Conservation (phyloP, 768 basidiomycete genomes). For the Hirschioporus abietinus region DNA sequence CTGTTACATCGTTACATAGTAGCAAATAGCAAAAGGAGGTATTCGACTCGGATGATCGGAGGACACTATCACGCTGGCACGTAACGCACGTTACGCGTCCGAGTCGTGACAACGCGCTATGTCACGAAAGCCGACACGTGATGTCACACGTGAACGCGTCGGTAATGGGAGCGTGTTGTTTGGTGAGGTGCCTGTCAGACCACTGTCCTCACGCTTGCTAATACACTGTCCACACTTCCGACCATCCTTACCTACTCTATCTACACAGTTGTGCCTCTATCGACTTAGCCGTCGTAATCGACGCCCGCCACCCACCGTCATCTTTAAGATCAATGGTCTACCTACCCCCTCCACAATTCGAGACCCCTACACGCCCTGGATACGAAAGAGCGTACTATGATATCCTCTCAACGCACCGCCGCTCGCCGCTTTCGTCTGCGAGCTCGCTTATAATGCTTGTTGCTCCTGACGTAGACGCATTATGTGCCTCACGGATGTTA, state of each 20-base stretch:
- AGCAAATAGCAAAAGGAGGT: no score
- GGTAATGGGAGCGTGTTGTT: neutral
- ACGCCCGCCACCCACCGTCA: neutral
- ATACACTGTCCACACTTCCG: neutral
- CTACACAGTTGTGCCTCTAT: no score
- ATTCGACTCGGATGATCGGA: no score
- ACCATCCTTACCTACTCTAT: neutral
- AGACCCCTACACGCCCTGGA: conserved; percentile 51
- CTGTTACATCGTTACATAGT: no score
- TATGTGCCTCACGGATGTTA: conserved; percentile 89
- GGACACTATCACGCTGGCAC: no score
- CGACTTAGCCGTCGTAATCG: neutral
- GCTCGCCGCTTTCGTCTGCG: conserved; percentile 70
- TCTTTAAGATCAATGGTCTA: conserved; percentile 44
- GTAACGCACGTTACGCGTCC: no score
- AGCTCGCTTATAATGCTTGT: conserved; percentile 83
- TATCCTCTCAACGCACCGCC: conserved; percentile 67
- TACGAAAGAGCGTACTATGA: conserved; percentile 69
- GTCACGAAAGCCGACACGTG: neutral
- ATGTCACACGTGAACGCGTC: neutral
- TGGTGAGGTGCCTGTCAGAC: neutral
- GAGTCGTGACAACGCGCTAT: neutral
- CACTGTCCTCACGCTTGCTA: neutral
- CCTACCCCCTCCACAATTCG: conserved; percentile 66
- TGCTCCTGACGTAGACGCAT: conserved; percentile 86